Evolutionary conservation across 129 eudicot species (phyloP), one percentile per base, ranked within the genome.

Genomic region (Lactuca sativa): DNA sequence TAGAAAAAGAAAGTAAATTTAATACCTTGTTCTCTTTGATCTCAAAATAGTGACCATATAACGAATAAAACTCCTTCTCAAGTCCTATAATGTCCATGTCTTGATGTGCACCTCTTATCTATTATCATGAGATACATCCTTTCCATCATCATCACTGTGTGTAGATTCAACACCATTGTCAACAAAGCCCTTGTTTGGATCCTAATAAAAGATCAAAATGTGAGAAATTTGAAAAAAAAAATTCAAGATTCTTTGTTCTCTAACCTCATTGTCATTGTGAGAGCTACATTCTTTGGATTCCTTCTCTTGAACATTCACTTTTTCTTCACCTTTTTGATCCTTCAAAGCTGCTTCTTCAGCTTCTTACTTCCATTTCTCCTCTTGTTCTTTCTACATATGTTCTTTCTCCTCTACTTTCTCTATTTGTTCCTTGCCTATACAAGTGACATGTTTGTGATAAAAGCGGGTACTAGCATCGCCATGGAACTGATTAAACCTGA

Each of bases 341-440:
- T 75, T 84, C 43, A 32, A 49, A 40, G 65, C 57, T 62, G 91
- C 85, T 77, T 84, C 86, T 77, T 88, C 88, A 0, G 84, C 86
- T 81, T 89, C 95, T 72, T 74, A 81, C 71, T 69, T 86, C 78
- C 73, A 82, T 82, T 88, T 83, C 80, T 92, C 96, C 83, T 92
- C 98, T 66, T 87, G 83, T 84, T 93, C 98, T 78, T 84, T 89
- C 75, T 87, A 87, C 38, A 80, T 56, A 69, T 97, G 91, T 67
- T 93, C 98, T 71, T 85, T 83, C 84, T 89, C 98, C 82, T 93
- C 95, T 47, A 84, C 95, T 77, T 87, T 90, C 56, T 93, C 98
- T 57, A 93, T 93, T 73, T 85, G 92, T 63, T 93, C 98, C 71
- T 93, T 93, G 67, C 84, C n/a, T n/a, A n/a, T n/a, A n/a, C n/a